Evolutionary conservation across 805 yeast species (phyloP).

Genomic region (Candida sphagnicola): DNA sequence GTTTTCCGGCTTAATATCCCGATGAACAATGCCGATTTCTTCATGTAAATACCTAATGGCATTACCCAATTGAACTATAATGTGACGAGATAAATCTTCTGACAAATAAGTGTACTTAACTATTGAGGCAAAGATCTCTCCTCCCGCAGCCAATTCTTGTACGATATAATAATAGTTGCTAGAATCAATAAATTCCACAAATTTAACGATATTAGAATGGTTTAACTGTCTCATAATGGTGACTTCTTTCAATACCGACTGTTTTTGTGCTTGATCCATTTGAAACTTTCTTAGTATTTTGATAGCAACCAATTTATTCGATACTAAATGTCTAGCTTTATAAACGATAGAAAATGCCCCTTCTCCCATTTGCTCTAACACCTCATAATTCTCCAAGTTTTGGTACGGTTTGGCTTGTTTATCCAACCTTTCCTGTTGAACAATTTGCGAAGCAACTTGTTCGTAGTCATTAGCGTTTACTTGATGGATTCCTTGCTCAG

Average conservation of each 20-base stretch:
- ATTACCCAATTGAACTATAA: constrained; percentile 57
- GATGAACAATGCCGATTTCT: constrained; percentile 72
- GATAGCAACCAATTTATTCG: constrained; percentile 46
- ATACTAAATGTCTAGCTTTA: constrained; percentile 44
- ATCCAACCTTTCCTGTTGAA: constrained; percentile 30
- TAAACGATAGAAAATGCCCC: constrained; percentile 81
- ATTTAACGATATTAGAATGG: constrained; percentile 61
- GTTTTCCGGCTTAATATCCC: constrained; percentile 83
- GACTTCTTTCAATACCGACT: constrained; percentile 76
- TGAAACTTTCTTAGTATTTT: constrained; percentile 66
- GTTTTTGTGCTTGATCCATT: constrained; percentile 57
- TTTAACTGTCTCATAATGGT: constrained; percentile 64
- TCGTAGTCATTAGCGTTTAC: too few relatives aligned
- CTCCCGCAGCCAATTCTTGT: constrained; percentile 73
- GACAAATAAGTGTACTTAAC: constrained; percentile 63
- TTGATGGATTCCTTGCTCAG: too few relatives aligned
- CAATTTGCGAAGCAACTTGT: constrained; percentile 30
- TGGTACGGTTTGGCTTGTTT: constrained; percentile 26
- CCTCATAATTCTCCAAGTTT: constrained; percentile 37
- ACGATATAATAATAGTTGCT: constrained; percentile 60
- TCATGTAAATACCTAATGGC: constrained; percentile 70
- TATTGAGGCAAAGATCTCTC: constrained; percentile 69
- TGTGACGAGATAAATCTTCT: constrained; percentile 62
- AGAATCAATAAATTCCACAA: constrained; percentile 64
- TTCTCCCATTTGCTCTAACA: constrained; percentile 61